A percentile compares a stretch with the other conserved stretches of the same genome.
Evolutionary conservation across 139 green algal species (phyloP).

Genomic region (Microglena sp.): DNA sequence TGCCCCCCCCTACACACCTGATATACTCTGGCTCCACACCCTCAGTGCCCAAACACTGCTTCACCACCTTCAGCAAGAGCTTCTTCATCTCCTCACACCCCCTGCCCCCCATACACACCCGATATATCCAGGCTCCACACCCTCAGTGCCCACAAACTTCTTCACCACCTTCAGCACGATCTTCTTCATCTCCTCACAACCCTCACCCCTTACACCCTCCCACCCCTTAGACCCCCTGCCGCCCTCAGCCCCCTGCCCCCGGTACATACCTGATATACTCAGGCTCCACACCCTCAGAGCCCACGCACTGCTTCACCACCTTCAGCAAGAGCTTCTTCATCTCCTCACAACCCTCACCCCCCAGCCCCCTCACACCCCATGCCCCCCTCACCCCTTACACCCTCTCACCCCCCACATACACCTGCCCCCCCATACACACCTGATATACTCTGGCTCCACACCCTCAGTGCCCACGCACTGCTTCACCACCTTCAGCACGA

Average conservation of each 20-base stretch:
- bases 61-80: slow-evolving; percentile 97
- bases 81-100: no score
- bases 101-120: no score
- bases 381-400: no score
- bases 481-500: slow-evolving; percentile 95
- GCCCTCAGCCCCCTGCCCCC: no score
- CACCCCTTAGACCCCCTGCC: no score
- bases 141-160: slow-evolving; percentile 89
- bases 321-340: slow-evolving; percentile 99
- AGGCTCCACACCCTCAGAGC: slow-evolving; percentile 88
- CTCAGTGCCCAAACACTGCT: slow-evolving; percentile 91
- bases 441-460: slow-evolving; percentile 91
- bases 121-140: slow-evolving; percentile 88
- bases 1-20: no score
- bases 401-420: no score
- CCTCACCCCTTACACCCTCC: no score
- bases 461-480: slow-evolving; percentile 94
- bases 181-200: slow-evolving; percentile 99
- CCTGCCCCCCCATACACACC: no score
- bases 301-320: slow-evolving; percentile 96
- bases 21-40: slow-evolving; percentile 84
- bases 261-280: slow-evolving; percentile 95
- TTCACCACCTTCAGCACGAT: slow-evolving; percentile 97
- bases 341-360: no score
- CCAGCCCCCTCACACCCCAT: no score